Evolutionary conservation across 306 rosid species (phyloP), one percentile per base, ranked within the genome.

Genomic region (Neltuma alba): DNA sequence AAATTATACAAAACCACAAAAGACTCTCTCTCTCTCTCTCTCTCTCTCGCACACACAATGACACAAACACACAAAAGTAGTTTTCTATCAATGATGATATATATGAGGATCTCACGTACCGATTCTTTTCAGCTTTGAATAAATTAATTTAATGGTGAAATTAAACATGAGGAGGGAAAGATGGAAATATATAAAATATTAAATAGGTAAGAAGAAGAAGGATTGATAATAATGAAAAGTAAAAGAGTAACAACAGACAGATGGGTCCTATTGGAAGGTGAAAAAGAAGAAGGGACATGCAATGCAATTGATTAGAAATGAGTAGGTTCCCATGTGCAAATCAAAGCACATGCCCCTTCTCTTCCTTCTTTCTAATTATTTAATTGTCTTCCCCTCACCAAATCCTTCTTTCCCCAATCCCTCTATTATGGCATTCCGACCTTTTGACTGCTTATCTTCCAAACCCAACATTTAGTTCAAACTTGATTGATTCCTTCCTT

Each of bases 301-400:
- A 21, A 54, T 54, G 36, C 36, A 33, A 82, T 83, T 78, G 88
- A 92, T 87, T 78, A 58, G 67, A 63, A 74, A 89, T 89, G 86
- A 91, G 86, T 87, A 79, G 77, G 28, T 81, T 77, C 74, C 90
- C 96, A 91, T 87, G 93, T 91, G 92, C 91, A 52, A 52, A 40
- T 3, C 25, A 14, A 75, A 55, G 14, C 28, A 55, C 6, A 25
- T 55, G 62, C 81, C 77, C 48, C 63, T 15, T 83, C 58, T 52
- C 58, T 18, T 48, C 45, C 18, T 0, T 48, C 55, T 20, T 21
- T 54, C 27, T 50, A 50, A 50, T 50, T 8, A 54, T n/a, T 1
- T 54, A 8, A n/a, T n/a, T n/a, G n/a, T 54, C 61, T 8, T 54
- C 30, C 58, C 30, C 58, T 52, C 58, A 54, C 61, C 61, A 54